phyloP scores from a whole-genome alignment of 2,329 filamentous ascomycete genomes.

The Pestalotiopsis sp. region DNA sequence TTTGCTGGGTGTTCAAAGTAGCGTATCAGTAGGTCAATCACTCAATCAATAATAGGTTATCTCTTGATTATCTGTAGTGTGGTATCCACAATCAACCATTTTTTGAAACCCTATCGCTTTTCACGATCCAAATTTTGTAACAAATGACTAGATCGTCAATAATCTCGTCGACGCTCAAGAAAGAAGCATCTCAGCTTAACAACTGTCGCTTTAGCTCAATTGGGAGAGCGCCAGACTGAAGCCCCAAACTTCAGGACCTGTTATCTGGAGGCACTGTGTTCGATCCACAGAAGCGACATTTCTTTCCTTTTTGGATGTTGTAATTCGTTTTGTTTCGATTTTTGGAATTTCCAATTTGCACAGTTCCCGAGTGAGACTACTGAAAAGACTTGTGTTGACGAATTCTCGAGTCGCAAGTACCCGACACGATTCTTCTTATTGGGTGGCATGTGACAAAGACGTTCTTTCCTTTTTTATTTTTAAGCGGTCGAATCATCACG shows the following conservation, averaged over 20 bases:
- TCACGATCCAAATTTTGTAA: too few species aligned
- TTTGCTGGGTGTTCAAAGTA: slow-evolving; percentile 14
- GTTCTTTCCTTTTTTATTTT: neutral
- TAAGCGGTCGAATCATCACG: neutral
- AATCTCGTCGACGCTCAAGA: neutral
- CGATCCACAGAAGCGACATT: neutral
- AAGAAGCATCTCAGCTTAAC: neutral
- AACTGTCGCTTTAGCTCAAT: neutral
- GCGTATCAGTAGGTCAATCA: neutral
- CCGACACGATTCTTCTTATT: neutral
- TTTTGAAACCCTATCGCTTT: too few species aligned
- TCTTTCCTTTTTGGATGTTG: neutral
- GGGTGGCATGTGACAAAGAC: neutral
- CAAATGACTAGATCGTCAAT: too few species aligned
- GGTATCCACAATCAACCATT: too few species aligned
- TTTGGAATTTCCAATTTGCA: too few species aligned
- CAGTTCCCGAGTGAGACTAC: too few species aligned
- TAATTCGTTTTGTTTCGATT: neutral
- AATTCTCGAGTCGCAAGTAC: neutral
- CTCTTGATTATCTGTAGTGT: neutral
- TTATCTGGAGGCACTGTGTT: neutral
- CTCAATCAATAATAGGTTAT: too few species aligned
- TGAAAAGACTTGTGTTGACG: too few species aligned
- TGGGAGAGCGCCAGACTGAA: neutral
- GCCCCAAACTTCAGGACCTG: neutral